Base-by-base conservation (phyloP, 176 grass and related monocot species). In the Eleusine coracana region DNA sequence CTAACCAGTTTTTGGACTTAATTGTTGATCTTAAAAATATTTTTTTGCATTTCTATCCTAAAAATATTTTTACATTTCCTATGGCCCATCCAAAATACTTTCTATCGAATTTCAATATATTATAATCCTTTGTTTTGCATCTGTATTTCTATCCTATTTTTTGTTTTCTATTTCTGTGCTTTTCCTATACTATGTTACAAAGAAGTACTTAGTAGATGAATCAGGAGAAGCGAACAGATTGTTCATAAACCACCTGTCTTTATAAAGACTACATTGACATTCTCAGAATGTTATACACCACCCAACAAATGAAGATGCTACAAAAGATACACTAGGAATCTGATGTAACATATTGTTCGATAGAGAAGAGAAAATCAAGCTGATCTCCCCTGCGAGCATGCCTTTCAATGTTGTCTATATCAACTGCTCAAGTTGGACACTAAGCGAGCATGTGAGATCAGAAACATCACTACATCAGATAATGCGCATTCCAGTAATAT, bases 401-500 rank as follows among this genome's bases (percentile, higher is more conserved):
- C 21, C 56, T 59, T 56, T 49, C 79, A 78, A 90, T 66, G 79
- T 15, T 84, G 76, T 77, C 14, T 11, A 28, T 27, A 48, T 34
- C 77, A 51, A 40, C 78, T 77, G 51, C 13, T 66, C 54, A 38
- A 68, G 66, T 50, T 68, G 75, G 70, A 21, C 41, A 25, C 25
- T 58, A 37, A 45, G 16, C 7, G 3, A 80, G 23, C 13, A 78
- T 56, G 45, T 21, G 69, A 86, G 49, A 67, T 68, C 21, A 48
- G 40, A 38, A 7, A 49, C 34, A 16, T 12, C 74, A 75, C 82
- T 86, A 97, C 90, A 92, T 86, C 64, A 98, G 67, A 49, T 74
- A 70, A 73, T 98, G 92, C 28, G 90, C 85, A 4, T 93, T 34
- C 29, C 88, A 79, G 56, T 95, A 95, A 50, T 98, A 95, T 86